phyloP scores from a whole-genome alignment of 305 asterid species.

The Fraxinus ornus region DNA sequence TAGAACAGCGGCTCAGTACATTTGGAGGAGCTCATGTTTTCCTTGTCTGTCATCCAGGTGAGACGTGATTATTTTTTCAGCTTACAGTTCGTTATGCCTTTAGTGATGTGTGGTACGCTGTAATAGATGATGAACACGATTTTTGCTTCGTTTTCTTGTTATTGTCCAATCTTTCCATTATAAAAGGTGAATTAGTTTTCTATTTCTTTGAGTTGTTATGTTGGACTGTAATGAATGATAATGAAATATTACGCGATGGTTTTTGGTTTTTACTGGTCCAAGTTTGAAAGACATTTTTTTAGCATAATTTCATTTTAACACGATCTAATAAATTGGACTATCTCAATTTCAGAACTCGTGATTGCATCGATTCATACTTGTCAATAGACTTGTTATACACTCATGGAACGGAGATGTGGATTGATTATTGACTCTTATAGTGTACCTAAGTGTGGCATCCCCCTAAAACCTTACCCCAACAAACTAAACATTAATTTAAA shows the following conservation, averaged over 20 bases:
- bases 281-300: neutral
- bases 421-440: neutral
- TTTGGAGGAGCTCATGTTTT: constrained; percentile 81
- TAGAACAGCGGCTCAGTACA: constrained; percentile 61
- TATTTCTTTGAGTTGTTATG: neutral
- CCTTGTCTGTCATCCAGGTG: constrained; percentile 97
- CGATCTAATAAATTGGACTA: neutral
- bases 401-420: neutral
- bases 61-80: constrained; percentile 5
- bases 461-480: neutral
- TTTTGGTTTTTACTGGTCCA: neutral
- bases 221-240: neutral
- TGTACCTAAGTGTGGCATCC: neutral
- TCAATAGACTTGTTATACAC: neutral
- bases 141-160: neutral
- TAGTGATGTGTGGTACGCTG: neutral
- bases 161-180: neutral
- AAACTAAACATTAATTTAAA: neutral
- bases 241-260: neutral
- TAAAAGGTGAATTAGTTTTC: neutral
- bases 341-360: neutral
- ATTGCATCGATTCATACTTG: neutral
- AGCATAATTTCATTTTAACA: neutral
- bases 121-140: neutral
- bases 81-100: neutral